Percentiles rank a stretch among this genome's conserved stretches.
Conservation (phyloP, 2,329 filamentous ascomycete species). For the Capronia americana region DNA sequence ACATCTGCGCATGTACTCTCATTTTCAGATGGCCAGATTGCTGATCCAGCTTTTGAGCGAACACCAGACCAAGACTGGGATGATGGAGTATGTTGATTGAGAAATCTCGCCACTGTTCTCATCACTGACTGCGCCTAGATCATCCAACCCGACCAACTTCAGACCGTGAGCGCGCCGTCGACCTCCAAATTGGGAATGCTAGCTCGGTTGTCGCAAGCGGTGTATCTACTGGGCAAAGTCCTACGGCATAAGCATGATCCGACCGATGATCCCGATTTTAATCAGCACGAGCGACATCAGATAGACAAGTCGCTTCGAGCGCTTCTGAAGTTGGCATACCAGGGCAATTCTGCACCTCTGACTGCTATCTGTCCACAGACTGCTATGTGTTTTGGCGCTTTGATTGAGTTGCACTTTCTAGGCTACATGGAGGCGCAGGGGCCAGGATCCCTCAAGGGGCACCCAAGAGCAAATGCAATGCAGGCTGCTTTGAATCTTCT, state of each 20-base stretch:
- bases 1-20: no score
- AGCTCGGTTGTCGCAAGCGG: constrained; percentile 19
- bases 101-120: not conserved
- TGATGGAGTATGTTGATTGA: constrained; percentile 9
- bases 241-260: constrained; percentile 13
- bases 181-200: constrained; percentile 22
- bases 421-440: not conserved
- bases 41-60: no score
- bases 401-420: constrained; percentile 14
- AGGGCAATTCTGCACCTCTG: not conserved
- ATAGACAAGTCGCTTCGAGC: constrained; percentile 15
- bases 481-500: constrained; percentile 8
- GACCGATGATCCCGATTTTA: constrained; percentile 16
- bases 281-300: constrained; percentile 10
- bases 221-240: constrained; percentile 12
- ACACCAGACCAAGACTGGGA: constrained; percentile 18
- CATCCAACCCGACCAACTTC: constrained; percentile 4
- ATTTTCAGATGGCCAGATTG: no score
- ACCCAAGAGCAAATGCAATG: not conserved
- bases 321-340: constrained; percentile 15
- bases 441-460: not conserved
- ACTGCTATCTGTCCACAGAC: constrained; percentile 21
- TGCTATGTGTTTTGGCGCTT: constrained; percentile 16
- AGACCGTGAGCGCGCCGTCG: constrained; percentile 10
- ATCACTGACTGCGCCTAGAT: not conserved